A percentile compares a stretch with the other conserved stretches of the same genome.
Conservation (phyloP, 148 eudicot genomes). For the Camellia japonica region DNA sequence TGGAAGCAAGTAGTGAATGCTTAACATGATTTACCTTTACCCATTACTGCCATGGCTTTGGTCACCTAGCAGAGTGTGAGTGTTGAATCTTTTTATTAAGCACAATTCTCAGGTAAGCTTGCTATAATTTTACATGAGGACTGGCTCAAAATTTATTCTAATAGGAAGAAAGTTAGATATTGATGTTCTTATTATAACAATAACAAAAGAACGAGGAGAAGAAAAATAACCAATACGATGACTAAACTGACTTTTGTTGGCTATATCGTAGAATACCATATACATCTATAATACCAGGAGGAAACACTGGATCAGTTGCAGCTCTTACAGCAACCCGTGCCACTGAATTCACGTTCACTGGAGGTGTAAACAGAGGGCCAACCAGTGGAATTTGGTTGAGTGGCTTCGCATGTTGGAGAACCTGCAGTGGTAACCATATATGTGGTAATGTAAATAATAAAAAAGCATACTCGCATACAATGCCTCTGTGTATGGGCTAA, state of each 20-base stretch:
- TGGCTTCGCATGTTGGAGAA: slow-evolving; percentile 53
- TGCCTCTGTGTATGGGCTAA: background rate
- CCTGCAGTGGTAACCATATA: slow-evolving; percentile 26
- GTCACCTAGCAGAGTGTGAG: no score
- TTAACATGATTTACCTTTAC: no score
- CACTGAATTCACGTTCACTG: slow-evolving; percentile 52
- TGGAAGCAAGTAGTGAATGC: no score
- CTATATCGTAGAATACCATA: slow-evolving; percentile 50
- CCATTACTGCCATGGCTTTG: no score
- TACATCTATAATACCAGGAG: slow-evolving; percentile 58
- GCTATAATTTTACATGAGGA: background rate
- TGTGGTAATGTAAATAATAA: no score
- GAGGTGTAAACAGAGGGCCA: slow-evolving; percentile 61
- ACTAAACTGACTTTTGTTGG: slow-evolving; percentile 34
- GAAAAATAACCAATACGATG: background rate
- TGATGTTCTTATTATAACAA: background rate
- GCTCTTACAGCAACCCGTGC: slow-evolving; percentile 61
- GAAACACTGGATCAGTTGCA: slow-evolving; percentile 70
- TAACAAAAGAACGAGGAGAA: background rate
- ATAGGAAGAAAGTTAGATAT: background rate
- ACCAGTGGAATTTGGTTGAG: slow-evolving; percentile 49
- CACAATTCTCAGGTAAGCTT: no score
- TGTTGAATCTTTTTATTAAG: no score
- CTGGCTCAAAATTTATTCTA: background rate
- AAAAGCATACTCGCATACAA: background rate